Percentiles rank a stretch among this genome's conserved stretches.
phyloP scores from a whole-genome alignment of 257 asterid species.

The Cordia subcordata region DNA sequence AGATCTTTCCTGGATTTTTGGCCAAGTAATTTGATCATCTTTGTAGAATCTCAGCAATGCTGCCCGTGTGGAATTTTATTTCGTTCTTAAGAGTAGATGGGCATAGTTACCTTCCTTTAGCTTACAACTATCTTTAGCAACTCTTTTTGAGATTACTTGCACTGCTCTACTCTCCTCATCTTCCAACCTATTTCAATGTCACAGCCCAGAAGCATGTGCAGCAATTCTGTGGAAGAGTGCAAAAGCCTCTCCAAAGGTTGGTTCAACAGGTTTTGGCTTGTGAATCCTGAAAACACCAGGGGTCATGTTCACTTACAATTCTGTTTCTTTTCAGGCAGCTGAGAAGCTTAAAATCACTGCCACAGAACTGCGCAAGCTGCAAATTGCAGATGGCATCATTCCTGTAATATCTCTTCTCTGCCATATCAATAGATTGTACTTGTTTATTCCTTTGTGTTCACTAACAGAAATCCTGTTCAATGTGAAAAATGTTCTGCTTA shows the following conservation, averaged over 20 bases:
- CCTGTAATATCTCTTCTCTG: slow-evolving; percentile 52
- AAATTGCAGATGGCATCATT: slow-evolving; percentile 66
- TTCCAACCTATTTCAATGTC: slow-evolving; percentile 18
- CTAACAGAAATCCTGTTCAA: no score
- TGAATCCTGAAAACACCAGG: slow-evolving; percentile 13
- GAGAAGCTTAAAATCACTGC: slow-evolving; percentile 89
- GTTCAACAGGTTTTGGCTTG: slow-evolving; percentile 14
- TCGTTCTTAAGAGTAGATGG: no score
- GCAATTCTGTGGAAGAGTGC: slow-evolving; percentile 90
- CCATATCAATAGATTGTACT: neutral
- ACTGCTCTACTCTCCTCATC: no score
- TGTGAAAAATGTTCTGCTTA: no score
- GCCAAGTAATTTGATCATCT: no score
- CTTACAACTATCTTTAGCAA: no score
- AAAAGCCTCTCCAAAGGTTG: slow-evolving; percentile 84
- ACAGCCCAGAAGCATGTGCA: slow-evolving; percentile 99
- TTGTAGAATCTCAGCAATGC: no score
- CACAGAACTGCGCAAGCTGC: slow-evolving; percentile 54
- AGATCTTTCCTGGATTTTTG: no score
- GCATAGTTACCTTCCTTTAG: no score
- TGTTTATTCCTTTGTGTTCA: no score
- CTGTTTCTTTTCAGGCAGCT: slow-evolving; percentile 78
- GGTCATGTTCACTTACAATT: slow-evolving; percentile 22
- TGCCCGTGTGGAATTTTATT: no score
- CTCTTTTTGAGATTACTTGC: no score